Conservation (phyloP, 805 yeast genomes). For the Kuraishia cidri region DNA sequence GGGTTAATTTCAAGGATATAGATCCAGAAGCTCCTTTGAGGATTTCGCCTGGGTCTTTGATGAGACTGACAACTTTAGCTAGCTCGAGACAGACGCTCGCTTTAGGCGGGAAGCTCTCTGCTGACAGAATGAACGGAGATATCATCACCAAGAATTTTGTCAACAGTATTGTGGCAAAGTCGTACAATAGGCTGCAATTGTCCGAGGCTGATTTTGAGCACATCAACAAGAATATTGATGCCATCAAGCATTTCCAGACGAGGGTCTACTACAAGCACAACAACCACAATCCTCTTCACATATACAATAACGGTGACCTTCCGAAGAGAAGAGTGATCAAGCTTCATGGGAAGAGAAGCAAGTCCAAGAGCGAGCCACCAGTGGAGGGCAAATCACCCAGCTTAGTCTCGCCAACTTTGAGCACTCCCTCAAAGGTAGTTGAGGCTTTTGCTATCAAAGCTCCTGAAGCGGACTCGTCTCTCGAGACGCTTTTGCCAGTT, state of each 20-base stretch:
- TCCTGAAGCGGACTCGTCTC: too few relatives aligned
- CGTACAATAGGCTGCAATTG: slow-evolving; percentile 22
- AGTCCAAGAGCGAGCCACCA: slow-evolving; percentile 6
- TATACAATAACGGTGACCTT: slow-evolving; percentile 18
- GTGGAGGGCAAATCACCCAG: not conserved
- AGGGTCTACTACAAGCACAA: slow-evolving; percentile 26
- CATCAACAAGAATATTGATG: slow-evolving; percentile 26
- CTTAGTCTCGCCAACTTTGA: not conserved
- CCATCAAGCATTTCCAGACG: slow-evolving; percentile 37
- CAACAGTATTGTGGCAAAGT: slow-evolving; percentile 15
- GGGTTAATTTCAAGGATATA: slow-evolving; percentile 34
- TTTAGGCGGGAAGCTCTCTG: slow-evolving; percentile 31
- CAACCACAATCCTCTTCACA: slow-evolving; percentile 12
- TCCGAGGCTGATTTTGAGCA: slow-evolving; percentile 17
- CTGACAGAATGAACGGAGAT: slow-evolving; percentile 21
- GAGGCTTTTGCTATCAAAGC: too few relatives aligned
- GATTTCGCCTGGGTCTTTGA: slow-evolving; percentile 56
- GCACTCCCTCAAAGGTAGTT: too few relatives aligned
- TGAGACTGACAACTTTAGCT: slow-evolving; percentile 57
- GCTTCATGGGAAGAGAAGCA: too few relatives aligned
- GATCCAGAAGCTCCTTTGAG: slow-evolving; percentile 49
- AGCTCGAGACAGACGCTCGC: slow-evolving; percentile 76
- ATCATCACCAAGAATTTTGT: slow-evolving; percentile 22
- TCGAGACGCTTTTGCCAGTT: too few relatives aligned
- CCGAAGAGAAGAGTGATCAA: slow-evolving; percentile 35